Evolutionary conservation across 257 asterid genomes (phyloP), one percentile per base, ranked within the genome.

Genomic region (Avicennia marina): DNA sequence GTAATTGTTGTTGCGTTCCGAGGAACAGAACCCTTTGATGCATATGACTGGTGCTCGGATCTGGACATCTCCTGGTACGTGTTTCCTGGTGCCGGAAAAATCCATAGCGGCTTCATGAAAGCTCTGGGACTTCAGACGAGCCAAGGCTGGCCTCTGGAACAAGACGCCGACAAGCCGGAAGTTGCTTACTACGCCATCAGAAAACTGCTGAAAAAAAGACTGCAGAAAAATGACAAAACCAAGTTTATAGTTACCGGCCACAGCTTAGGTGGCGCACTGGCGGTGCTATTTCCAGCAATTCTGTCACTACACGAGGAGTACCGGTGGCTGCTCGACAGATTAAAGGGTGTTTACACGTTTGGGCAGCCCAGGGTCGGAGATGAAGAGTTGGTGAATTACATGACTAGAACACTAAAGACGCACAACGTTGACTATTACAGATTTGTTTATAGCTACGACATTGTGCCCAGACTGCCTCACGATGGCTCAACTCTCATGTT

Each of bases 311-410:
- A 81, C 13, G 71, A 42, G 1, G 88, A 81, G 25, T 7, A 70
- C n/a, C n/a, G n/a, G 0, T 66, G 46, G 70, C 16, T 81, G 82
- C 70, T 81, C 4, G 70, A 70, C 6, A 67, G 78, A 15, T 43
- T 78, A 7, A 75, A 72, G 1, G 85, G 80, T 2, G 57, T 81
- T 2, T 81, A 81, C 70, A 81, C 85, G 5, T 78, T 69, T 15
- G 85, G 85, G 0, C 89, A 81, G 12, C 89, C 89, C 1, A 67
- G 89, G n/a, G 85, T 75, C 0, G 85, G 89, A 0, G 81, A 81
- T 11, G 67, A 47, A 2, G 38, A 45, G 0, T 72, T 81, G 11
- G 84, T 71, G 32, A 47, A 75, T 0, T 78, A 48, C 41, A 70
- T 75, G 82, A 56, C 58, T 12, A 20, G 15, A 0, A 11, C 53